Evolutionary conservation across 2,329 filamentous ascomycete genomes (phyloP).

Genomic region (Dactylella cylindrospora): DNA sequence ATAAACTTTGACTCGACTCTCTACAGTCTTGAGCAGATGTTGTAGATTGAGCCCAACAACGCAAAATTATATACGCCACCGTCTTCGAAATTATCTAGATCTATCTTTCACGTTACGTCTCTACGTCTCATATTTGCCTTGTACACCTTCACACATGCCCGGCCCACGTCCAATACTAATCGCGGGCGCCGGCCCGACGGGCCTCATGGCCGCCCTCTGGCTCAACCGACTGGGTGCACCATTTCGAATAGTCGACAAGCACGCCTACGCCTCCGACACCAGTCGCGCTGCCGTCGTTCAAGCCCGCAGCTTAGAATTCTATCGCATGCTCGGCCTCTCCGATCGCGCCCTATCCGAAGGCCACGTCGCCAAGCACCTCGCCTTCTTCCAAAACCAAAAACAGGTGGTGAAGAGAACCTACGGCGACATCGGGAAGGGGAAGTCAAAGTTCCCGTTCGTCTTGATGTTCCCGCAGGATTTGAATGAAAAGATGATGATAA

Average conservation of each 20-base stretch:
- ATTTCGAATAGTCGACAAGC: slow-evolving; percentile 54
- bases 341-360: slow-evolving; percentile 52
- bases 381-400: slow-evolving; percentile 52
- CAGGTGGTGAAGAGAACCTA: slow-evolving; percentile 51
- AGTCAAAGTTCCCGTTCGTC: slow-evolving; percentile 50
- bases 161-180: slow-evolving; percentile 52
- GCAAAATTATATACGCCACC: no score
- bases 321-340: slow-evolving; percentile 55
- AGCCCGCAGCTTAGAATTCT: slow-evolving; percentile 57
- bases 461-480: slow-evolving; percentile 52
- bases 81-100: no score
- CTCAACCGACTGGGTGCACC: slow-evolving; percentile 51
- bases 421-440: slow-evolving; percentile 46
- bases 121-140: no score
- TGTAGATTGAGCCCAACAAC: no score
- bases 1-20: no score
- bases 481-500: slow-evolving; percentile 51
- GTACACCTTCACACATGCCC: background rate
- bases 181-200: slow-evolving; percentile 56
- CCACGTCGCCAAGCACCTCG: slow-evolving; percentile 52
- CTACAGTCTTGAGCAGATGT: no score
- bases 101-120: no score
- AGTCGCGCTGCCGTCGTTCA: slow-evolving; percentile 57
- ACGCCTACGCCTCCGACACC: slow-evolving; percentile 50
- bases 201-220: slow-evolving; percentile 54